phyloP scores from a whole-genome alignment of 1,139 yeast genomes.

The Candida labiduridarum region DNA sequence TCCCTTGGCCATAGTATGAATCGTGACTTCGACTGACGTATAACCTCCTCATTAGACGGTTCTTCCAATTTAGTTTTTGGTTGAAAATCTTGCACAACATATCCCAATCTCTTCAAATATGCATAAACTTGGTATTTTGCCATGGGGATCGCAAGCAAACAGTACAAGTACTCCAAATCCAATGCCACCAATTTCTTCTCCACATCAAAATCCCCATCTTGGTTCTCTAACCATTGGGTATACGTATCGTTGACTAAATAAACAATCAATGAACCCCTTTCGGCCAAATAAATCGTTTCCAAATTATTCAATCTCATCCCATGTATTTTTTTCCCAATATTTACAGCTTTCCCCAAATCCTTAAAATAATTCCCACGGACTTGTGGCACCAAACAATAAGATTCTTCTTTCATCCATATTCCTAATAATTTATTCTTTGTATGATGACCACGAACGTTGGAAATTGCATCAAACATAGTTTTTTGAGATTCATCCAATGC shows the following conservation, averaged over 20 bases:
- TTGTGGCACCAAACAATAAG: slow-evolving; percentile 50
- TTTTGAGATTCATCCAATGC: slow-evolving; percentile 58
- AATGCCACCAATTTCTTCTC: slow-evolving; percentile 38
- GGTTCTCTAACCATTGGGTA: slow-evolving; percentile 18
- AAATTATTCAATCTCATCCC: slow-evolving; percentile 54
- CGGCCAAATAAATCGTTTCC: slow-evolving; percentile 77
- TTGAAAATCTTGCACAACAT: slow-evolving; percentile 48
- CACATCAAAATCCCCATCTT: slow-evolving; percentile 28
- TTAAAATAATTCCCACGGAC: slow-evolving; percentile 76
- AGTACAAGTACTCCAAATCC: slow-evolving; percentile 68
- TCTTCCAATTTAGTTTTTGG: neutral
- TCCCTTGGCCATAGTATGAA: slow-evolving; percentile 12
- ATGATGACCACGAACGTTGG: slow-evolving; percentile 60
- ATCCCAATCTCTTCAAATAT: slow-evolving; percentile 78
- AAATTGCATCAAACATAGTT: slow-evolving; percentile 75
- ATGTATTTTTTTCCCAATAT: slow-evolving; percentile 24
- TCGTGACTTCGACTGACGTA: neutral
- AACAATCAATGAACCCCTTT: slow-evolving; percentile 77
- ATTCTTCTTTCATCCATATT: slow-evolving; percentile 47
- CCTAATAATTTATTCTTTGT: slow-evolving; percentile 48
- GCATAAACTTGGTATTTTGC: slow-evolving; percentile 73
- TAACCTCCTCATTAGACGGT: neutral
- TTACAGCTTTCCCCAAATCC: slow-evolving; percentile 63
- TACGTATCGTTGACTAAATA: slow-evolving; percentile 33
- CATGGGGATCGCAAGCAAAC: slow-evolving; percentile 44